Base-by-base conservation (phyloP, 495 filamentous ascomycete genomes). In the Cladorrhinum samala region DNA sequence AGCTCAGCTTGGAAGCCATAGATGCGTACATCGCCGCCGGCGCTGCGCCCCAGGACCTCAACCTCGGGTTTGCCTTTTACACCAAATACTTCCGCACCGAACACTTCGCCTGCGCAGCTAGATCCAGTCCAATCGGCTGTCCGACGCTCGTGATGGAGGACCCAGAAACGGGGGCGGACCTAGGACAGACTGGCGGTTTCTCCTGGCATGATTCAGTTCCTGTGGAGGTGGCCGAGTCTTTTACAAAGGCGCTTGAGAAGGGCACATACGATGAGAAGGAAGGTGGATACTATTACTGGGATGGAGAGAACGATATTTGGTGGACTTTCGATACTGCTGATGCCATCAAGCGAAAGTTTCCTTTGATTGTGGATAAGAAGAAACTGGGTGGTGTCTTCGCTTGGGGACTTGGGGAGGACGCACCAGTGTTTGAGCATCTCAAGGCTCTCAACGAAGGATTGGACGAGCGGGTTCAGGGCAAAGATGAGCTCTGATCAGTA, bases 1-100 rank as follows among this genome's bases (percentile, higher is more conserved):
- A 68, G 47, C 69, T 70, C 13, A 83, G 79, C 25, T 64, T 82
- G 11, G 74, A 77, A 11, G 68, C 78, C 13, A 58, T 89, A 16
- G 68, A 83, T 45, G 72, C 78, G 44, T 91, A 89, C 59, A 54
- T 84, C 3, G 69, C 72, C 13, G 73, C 77, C 47, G 85, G 85
- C 4, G 72, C 78, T 0, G 66, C 78, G 0, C 63, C 77, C 13
- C 67, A 75, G 48, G 82, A 83, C 56, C 62, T 85, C 23, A 89
- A 89, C 67, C 75, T 91, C 3, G 86, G 87, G 0, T 82, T 91
- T 54, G 86, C 85, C 6, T 89, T 82, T 63, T 89, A 89, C 60
- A 75, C 78, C 13, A 88, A 88, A 63, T 89, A 81, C 71, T 89
- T 87, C 67, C 78, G 70, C 49, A 85, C 82, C 0, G 72, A 79